Percentiles rank a stretch among this genome's conserved stretches.
Evolutionary conservation across 73 alveolate genomes (phyloP).

Genomic region (Paramecium bursaria): DNA sequence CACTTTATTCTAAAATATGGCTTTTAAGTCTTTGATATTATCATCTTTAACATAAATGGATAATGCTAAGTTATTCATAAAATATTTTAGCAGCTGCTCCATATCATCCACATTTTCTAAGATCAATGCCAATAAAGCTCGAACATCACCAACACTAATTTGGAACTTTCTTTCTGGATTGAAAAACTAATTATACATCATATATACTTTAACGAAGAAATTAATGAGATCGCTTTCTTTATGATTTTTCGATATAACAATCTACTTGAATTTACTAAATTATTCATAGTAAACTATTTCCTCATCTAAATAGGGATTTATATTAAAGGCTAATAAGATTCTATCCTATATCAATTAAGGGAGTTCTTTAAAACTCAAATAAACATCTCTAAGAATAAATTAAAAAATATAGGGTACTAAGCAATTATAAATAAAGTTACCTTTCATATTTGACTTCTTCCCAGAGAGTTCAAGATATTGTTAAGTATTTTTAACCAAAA

Average conservation of each 20-base stretch:
- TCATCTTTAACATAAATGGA: constrained; percentile 27
- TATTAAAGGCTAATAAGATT: constrained; percentile 22
- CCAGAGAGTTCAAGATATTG: constrained; percentile 15
- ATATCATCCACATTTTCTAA: constrained; percentile 17
- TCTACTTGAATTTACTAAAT: constrained; percentile 45
- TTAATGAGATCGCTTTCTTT: neutral
- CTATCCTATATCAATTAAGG: constrained; percentile 26
- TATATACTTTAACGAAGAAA: constrained; percentile 36
- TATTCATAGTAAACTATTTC: constrained; percentile 45
- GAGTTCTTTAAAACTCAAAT: constrained; percentile 15
- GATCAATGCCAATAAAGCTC: constrained; percentile 9
- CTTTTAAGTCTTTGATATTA: constrained; percentile 18
- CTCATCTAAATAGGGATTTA: constrained; percentile 31
- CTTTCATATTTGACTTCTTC: neutral
- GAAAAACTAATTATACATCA: too few species aligned
- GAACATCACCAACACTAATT: neutral
- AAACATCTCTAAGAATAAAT: constrained; percentile 26
- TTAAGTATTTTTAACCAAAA: constrained; percentile 26
- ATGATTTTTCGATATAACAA: neutral
- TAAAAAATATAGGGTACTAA: constrained; percentile 40
- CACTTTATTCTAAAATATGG: constrained; percentile 6
- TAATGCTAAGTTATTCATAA: constrained; percentile 21
- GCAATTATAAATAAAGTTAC: neutral
- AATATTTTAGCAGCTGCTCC: constrained; percentile 14
- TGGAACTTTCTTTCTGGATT: neutral